Base-by-base conservation (phyloP, 164 flowering plant genomes). In the Nymphaea thermarum region DNA sequence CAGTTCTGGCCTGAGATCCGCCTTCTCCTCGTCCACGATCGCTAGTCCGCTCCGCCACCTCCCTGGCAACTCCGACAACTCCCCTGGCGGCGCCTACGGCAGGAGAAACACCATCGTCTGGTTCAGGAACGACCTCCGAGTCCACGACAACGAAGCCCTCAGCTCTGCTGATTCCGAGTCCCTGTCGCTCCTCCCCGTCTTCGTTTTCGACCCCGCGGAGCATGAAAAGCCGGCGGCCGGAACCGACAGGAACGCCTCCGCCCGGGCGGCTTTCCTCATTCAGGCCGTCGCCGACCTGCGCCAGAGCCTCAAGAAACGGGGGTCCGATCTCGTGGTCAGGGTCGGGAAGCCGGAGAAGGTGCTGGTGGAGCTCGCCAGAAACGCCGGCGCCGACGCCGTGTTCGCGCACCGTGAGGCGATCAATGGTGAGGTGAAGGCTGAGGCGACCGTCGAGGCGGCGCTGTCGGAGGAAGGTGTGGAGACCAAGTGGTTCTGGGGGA, bases 321-420 rank as follows among this genome's bases (percentile, higher is more conserved):
- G 98, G 66, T 89, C 97, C 43, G 93, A 91, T 67, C 87, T 91
- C 43, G 90, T 93, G 66, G 91, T 93, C 14, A 69, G 90, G 42
- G 72, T 91, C 51, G 98, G 98, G 55, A 78, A 76, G 66, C 97
- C 98, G 0, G 97, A 91, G 80, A 75, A 67, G 3, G 96, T 94
- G 47, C 63, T 94, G 70, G 75, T 67, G 6, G 97, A 94, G 73
- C 36, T 94, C 76, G 95, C 82, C 3, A 88, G 85, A 77, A 96
- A 95, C 6, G 95, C 98, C 0, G 97, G 96, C 5, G 95, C 98
- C 0, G 97, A 91, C 45, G 93, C 93, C 1, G 85, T 91, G 60
- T 94, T 86, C 67, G 86, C 85, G 1, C 93, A 91, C 68, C 68
- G 83, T 51, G 98, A 94, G 78, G 89, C 89, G 45, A 82, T 91